phyloP scores from a whole-genome alignment of 1,284 basidiomycete genomes.

The Cryptococcus sp. region DNA sequence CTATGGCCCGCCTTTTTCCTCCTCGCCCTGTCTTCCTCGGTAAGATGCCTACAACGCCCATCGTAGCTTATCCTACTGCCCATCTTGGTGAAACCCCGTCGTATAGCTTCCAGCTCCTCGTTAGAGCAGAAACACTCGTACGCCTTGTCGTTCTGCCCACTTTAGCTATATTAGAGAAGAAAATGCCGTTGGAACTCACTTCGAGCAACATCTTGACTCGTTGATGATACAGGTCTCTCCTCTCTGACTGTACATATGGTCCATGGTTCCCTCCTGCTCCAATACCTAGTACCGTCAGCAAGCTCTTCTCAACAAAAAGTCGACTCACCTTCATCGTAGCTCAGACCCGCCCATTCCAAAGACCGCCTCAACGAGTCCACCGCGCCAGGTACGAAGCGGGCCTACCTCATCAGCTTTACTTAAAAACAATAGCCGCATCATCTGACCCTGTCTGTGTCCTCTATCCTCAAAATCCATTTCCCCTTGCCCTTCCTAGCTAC shows the following conservation, averaged over 20 bases:
- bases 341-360: constrained; percentile 85
- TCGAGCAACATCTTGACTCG: constrained; percentile 71
- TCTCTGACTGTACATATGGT: constrained; percentile 86
- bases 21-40: constrained; percentile 74
- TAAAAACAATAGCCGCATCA: not conserved
- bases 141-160: constrained; percentile 50
- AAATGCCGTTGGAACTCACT: too few relatives aligned
- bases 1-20: constrained; percentile 69
- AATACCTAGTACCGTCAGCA: constrained; percentile 55
- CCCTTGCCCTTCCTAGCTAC: constrained; percentile 74
- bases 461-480: constrained; percentile 84
- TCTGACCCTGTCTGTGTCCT: constrained; percentile 83
- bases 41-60: constrained; percentile 73
- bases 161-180: too few relatives aligned
- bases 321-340: constrained; percentile 76
- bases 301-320: not conserved
- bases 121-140: constrained; percentile 91
- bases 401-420: constrained; percentile 49
- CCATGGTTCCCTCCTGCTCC: constrained; percentile 64
- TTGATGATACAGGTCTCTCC: constrained; percentile 72
- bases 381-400: constrained; percentile 72
- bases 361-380: constrained; percentile 71
- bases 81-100: constrained; percentile 60
- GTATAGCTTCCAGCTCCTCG: constrained; percentile 60
- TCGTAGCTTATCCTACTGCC: constrained; percentile 77